phyloP scores from a whole-genome alignment of 805 yeast species.

The Jamesozyma spencerorum region DNA sequence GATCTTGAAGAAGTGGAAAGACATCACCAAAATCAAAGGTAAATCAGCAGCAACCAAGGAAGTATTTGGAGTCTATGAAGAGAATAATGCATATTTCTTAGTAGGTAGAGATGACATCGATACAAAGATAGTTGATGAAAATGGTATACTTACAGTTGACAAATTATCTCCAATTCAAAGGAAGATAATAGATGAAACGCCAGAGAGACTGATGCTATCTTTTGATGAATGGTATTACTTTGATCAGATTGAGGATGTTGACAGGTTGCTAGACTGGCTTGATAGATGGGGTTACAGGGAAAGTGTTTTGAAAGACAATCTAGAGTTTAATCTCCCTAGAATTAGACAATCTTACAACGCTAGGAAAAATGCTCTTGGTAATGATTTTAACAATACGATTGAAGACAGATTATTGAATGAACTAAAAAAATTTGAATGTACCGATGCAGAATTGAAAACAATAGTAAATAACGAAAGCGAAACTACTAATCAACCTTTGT shows the following conservation, averaged over 20 bases:
- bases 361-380: conserved; percentile 45
- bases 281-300: conserved; percentile 69
- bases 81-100: conserved; percentile 16
- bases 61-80: conserved; percentile 16
- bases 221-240: conserved; percentile 56
- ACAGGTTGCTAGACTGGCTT: conserved; percentile 48
- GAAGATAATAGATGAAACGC: conserved; percentile 56
- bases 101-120: too few relatives aligned
- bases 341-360: conserved; percentile 40
- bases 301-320: conserved; percentile 43
- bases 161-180: conserved; percentile 34
- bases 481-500: neutral
- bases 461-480: conserved; percentile 1
- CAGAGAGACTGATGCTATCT: conserved; percentile 42
- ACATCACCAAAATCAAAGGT: conserved; percentile 12
- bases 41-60: conserved; percentile 17
- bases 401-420: conserved; percentile 35
- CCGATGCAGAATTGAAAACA: conserved; percentile 1
- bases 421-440: conserved; percentile 30
- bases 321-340: neutral
- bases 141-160: conserved; percentile 6
- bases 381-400: conserved; percentile 36
- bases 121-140: conserved; percentile 11
- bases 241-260: conserved; percentile 49
- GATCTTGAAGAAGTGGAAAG: conserved; percentile 23